Base-by-base conservation (phyloP, 2,329 filamentous ascomycete genomes). In the Venturia nashicola region DNA sequence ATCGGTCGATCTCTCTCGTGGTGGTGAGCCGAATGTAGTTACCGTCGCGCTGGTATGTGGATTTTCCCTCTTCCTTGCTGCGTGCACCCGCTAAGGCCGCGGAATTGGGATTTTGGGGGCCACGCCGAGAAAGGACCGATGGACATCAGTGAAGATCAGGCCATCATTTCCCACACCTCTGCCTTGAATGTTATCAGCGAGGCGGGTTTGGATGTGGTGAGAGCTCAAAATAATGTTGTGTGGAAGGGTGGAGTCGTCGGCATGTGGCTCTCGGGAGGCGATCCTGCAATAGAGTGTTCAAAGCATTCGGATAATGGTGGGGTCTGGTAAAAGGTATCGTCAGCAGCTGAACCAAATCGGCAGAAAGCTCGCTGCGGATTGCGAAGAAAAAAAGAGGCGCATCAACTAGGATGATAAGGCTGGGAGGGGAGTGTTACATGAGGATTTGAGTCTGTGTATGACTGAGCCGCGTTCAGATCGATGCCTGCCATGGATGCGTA, bases 261-360 rank as follows among this genome's bases (percentile, higher is more conserved):
- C 83, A 90, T 86, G n/a, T 86, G 89, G 60, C 71, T 73, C 65
- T 79, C 77, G 62, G 75, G 70, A 40, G 77, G 76, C 61, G 76
- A 78, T 62, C 71, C 72, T n/a, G 72, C 70, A 48, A 69, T 68
- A 62, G 86, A 89, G 72, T 85, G 83, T 70, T 89, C 86, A 74
- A 86, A 89, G 36, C 85, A 87, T 73, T 88, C 86, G 70, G 86
- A 88, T 70, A 91, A 83, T 72, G 88, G 86, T 77, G 88, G 88
- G 75, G 88, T 91, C 88, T 91, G 77, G 59, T 7, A 23, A 18
- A 48, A 23, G 20, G 20, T 36, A 69, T 27, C 40, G 48, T 54
- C 51, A 61, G 62, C 54, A 43, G 39, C 43, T 64, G 46, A 23
- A 69, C 67, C 64, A 66, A 68, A 64, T 64, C 66, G 67, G 66